Evolutionary conservation across 208 protist genomes (phyloP).

Genomic region (Leishmania lainsoni): DNA sequence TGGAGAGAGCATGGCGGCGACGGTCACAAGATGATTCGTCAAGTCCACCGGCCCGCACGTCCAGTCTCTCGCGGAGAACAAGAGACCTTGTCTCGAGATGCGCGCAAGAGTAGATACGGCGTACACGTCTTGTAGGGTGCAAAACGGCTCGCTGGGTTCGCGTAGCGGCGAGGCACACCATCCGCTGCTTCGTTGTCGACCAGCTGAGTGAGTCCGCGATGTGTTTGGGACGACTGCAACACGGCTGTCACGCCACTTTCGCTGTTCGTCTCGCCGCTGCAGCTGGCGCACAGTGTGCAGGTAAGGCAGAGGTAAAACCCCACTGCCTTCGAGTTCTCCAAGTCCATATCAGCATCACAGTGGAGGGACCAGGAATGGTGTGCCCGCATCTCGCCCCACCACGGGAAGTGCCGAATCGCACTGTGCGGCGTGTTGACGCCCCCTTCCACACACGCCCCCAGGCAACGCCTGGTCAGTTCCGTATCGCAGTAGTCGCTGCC

Average conservation of each 20-base stretch:
- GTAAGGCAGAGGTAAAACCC: neutral
- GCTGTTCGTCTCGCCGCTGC: neutral
- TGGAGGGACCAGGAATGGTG: slow-evolving; percentile 5
- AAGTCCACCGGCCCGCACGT: slow-evolving; percentile 1
- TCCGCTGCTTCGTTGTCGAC: neutral
- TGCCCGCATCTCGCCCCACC: slow-evolving; percentile 5
- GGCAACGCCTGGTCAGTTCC: neutral
- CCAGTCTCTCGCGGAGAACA: neutral
- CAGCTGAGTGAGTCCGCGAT: neutral
- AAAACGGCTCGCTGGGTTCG: neutral
- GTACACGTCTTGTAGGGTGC: neutral
- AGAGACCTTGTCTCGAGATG: neutral
- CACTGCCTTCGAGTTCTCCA: neutral
- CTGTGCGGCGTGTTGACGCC: neutral
- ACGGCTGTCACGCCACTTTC: neutral
- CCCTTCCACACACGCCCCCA: neutral
- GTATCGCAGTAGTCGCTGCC: slow-evolving; percentile 3
- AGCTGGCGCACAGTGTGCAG: neutral
- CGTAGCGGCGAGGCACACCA: neutral
- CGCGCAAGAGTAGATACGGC: neutral
- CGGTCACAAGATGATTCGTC: slow-evolving; percentile 1
- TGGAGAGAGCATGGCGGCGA: slow-evolving; percentile 16
- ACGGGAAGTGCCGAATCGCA: neutral
- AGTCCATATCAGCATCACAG: neutral
- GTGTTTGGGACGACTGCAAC: neutral